phyloP scores from a whole-genome alignment of 805 yeast genomes.

The Yarrowia sp. region DNA sequence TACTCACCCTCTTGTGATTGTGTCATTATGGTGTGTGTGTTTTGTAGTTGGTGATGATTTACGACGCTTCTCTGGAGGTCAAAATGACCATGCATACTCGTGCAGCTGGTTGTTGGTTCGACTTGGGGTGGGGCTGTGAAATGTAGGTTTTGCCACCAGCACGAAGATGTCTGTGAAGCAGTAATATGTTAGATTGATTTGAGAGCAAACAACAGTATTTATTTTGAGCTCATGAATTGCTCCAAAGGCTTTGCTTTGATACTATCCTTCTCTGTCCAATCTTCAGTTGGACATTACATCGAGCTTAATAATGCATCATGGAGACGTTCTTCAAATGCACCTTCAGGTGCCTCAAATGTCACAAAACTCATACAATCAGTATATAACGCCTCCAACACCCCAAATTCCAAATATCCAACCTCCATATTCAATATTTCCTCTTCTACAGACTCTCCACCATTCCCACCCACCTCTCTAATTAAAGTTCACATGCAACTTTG shows the following conservation, averaged over 20 bases:
- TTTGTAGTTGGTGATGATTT: conserved; percentile 1
- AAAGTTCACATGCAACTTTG: conserved; percentile 3
- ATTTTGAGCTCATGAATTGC: no score
- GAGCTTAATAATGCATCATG: no score
- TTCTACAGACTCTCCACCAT: not conserved
- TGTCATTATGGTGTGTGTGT: not conserved
- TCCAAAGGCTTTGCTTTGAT: no score
- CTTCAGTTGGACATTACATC: no score
- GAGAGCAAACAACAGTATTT: no score
- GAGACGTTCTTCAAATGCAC: no score
- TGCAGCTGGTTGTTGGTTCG: conserved; percentile 2
- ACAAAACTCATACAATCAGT: no score
- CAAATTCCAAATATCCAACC: not conserved
- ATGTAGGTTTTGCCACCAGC: not conserved
- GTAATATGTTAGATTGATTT: no score
- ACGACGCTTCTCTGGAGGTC: not conserved
- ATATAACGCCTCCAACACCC: not conserved
- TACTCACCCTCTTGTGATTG: conserved; percentile 16
- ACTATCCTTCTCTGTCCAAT: no score
- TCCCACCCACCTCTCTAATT: not conserved
- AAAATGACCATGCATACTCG: not conserved
- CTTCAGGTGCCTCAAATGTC: no score
- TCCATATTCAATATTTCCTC: not conserved
- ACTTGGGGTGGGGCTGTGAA: not conserved
- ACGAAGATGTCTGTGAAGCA: no score